Evolutionary conservation across 2,329 filamentous ascomycete genomes (phyloP), one percentile per base, ranked within the genome.

Genomic region (Helicocarpus griseus): DNA sequence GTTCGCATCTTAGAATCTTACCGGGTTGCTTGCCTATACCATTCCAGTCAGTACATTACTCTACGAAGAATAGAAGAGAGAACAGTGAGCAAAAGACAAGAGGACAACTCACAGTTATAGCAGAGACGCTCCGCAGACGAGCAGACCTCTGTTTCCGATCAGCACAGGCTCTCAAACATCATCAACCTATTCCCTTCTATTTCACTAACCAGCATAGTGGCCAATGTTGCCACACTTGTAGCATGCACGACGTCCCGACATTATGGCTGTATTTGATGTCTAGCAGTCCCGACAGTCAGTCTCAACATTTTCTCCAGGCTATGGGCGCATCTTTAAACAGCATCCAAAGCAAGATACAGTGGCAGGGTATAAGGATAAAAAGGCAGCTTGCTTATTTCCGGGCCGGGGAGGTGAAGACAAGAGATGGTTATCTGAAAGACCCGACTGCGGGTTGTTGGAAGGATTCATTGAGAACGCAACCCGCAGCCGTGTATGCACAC

Each of bases 71-170:
- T 49, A 22, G 43, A 51, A 48, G 58, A 62, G 53, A 24, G 22
- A 9, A 28, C 5, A 17, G 22, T 22, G 35, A 22, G 35, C 9
- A 36, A 14, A 11, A 6, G 5, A n/a, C 8, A 28, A 21, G 35
- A 40, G 53, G 51, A 29, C 17, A 57, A 74, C 85, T 71, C 78
- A 90, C 93, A 98, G 80, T 98, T 98, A 78, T 98, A 98, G 85
- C 93, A 98, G 66, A 98, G 86, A 67, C 93, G 88, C 80, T 98
- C 91, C 54, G 90, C 87, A 54, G 91, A 96, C 56, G 91, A 93
- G 86, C 93, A 98, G 62, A 95, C 90, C 80, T 97, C 90, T 80
- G 68, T 81, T 83, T 54, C n/a, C 43, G 58, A 56, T 72, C 61
- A 67, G 78, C 76, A 64, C 77, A 78, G 65, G 77, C 75, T 74